Evolutionary conservation across 345 rosid species (phyloP), one percentile per base, ranked within the genome.

Genomic region (Eutrema heterophyllum): DNA sequence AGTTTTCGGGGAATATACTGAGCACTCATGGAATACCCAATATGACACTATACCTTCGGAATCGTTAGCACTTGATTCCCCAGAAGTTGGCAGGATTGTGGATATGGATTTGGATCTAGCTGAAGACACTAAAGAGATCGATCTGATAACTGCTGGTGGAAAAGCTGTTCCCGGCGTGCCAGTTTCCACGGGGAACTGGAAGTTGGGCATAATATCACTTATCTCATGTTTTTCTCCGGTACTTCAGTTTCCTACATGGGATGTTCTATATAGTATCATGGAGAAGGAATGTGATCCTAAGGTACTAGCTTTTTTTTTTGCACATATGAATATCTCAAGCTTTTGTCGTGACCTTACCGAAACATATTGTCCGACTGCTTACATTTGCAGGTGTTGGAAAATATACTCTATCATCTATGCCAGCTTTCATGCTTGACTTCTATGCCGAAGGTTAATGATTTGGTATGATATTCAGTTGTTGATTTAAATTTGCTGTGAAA

Each of bases 51-150:
- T 46, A 30, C 52, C 56, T 3, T 64, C 76, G 4, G 79, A 79
- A 53, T 57, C 59, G 63, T 73, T 83, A 56, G 77, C 77, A 55
- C 71, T 80, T 75, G 88, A 73, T 64, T 81, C 82, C 78, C 75
- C 75, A n/a, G 76, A 79, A 70, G 72, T 65, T 78, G 82, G 82
- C 73, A 85, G 89, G 72, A 88, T 88, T 80, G 53, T 89, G 84
- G 97, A 91, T 58, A 77, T 89, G 88, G 97, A 93, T 62, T 82
- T 94, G 58, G 97, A 94, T 86, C 78, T 78, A 67, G 74, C 74
- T 76, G 89, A 81, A 68, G 91, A 85, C 74, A 54, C 70, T 11
- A 84, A 83, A 67, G 89, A 85, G 81, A 72, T 82, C 11, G 88
- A 87, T 76, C 75, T 84, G 43, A 60, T 82, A 52, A 64, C 83